Conservation (phyloP, 2,329 filamentous ascomycete species). For the Talaromyces sp. region DNA sequence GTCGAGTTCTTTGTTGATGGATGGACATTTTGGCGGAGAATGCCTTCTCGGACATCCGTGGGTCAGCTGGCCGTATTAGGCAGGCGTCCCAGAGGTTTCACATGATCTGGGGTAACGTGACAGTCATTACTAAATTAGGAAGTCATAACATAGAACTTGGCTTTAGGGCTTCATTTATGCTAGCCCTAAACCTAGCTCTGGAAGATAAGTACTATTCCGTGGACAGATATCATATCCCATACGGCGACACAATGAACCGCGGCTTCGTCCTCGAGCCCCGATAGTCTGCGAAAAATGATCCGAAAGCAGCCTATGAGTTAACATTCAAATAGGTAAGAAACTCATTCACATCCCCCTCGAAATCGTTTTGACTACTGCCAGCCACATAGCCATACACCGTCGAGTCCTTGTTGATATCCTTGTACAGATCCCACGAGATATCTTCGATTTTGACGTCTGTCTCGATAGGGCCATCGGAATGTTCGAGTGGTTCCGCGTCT, state of each 20-base stretch:
- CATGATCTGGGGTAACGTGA: conserved; percentile 13
- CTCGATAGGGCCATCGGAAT: not conserved
- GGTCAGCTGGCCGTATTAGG: not conserved
- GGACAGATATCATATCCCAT: not conserved
- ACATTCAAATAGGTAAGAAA: too few species aligned
- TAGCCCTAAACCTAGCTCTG: not conserved
- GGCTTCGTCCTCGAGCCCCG: too few species aligned
- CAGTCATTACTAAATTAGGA: not conserved
- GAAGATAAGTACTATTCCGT: not conserved
- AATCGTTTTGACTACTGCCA: too few species aligned
- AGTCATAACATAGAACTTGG: not conserved
- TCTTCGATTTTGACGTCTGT: not conserved
- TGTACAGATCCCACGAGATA: not conserved
- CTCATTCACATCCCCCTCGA: too few species aligned
- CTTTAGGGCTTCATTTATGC: not conserved
- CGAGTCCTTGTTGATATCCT: not conserved
- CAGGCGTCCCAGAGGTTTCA: not conserved
- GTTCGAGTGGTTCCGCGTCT: not conserved
- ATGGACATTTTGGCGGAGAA: not conserved
- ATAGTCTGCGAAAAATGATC: too few species aligned
- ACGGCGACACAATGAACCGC: too few species aligned
- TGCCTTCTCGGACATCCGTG: not conserved
- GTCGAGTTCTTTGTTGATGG: not conserved
- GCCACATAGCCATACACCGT: not conserved
- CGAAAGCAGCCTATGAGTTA: too few species aligned